Percentiles rank a stretch among this genome's conserved stretches.
These are phyloP conservation scores for Vitis hybrid DNA, from an alignment of 177 flowering plant genomes.

Conservation along the genomic window DNA sequence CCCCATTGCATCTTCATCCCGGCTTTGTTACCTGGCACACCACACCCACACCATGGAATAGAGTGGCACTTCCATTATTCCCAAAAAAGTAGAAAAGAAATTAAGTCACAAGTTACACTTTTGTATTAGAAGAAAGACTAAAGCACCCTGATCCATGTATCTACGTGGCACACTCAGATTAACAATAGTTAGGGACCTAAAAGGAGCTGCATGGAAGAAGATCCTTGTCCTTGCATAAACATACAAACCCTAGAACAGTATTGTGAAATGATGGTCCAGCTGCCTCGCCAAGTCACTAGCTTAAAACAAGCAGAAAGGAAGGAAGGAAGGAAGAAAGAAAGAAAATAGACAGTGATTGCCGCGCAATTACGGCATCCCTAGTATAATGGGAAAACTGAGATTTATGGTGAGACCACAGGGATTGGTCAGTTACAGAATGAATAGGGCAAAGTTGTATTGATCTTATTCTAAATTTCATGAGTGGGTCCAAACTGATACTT, in stretches of 20 bases:
- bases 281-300: not conserved
- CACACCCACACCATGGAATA: not conserved
- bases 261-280: conserved; percentile 16
- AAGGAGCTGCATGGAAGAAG: not conserved
- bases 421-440: too few species aligned
- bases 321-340: not conserved
- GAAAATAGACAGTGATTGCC: not conserved
- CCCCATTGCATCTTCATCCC: not conserved
- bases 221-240: not conserved
- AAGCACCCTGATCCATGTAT: not conserved
- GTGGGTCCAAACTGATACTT: conserved; percentile 27
- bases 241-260: conserved; percentile 5
- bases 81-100: conserved; percentile 1
- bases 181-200: not conserved
- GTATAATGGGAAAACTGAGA: too few species aligned
- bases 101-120: not conserved
- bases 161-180: not conserved
- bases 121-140: not conserved
- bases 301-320: not conserved
- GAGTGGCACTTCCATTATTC: not conserved
- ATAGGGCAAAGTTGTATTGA: too few species aligned
- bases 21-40: conserved; percentile 1
- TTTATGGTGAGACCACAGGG: too few species aligned
- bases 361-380: too few species aligned
- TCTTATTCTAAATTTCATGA: not conserved